These are phyloP conservation scores for Colletotrichum cuscutae DNA, from an alignment of 2,329 filamentous ascomycete genomes.

Conservation along the genomic window DNA sequence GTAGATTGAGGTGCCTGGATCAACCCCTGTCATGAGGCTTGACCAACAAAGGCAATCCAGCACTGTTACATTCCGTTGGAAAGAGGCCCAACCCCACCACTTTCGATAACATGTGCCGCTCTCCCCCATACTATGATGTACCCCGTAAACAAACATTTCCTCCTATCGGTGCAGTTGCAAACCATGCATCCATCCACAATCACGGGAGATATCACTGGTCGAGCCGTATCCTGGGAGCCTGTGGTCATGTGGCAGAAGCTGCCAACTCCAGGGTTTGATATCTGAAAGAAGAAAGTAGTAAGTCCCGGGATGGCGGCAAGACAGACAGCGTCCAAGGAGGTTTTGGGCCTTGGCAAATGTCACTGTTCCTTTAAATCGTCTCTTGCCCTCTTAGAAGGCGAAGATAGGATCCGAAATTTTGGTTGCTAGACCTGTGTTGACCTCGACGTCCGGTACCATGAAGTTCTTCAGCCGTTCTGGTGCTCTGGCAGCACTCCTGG, in stretches of 20 bases:
- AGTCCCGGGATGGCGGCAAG: background rate
- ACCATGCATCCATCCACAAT: constrained; percentile 12
- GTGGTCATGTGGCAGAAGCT: constrained; percentile 22
- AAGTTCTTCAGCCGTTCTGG: constrained; percentile 30
- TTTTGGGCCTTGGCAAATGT: background rate
- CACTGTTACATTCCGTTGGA: constrained; percentile 29
- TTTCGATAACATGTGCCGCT: background rate
- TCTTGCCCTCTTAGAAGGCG: background rate
- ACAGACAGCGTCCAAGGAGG: background rate
- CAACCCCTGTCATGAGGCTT: constrained; percentile 23
- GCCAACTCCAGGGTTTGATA: background rate
- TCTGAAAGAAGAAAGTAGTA: constrained; percentile 21
- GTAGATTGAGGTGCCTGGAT: constrained; percentile 12
- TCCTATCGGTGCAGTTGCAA: constrained; percentile 32
- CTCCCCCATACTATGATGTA: background rate
- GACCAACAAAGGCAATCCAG: constrained; percentile 33
- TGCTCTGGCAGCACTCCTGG: constrained; percentile 32
- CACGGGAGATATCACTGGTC: constrained; percentile 13
- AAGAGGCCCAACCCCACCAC: constrained; percentile 2
- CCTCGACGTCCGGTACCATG: constrained; percentile 25
- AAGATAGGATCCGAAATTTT: background rate
- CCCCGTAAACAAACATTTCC: constrained; percentile 17
- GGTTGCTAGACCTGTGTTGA: constrained; percentile 20
- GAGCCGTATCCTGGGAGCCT: background rate
- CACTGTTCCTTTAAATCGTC: constrained; percentile 16